Conservation (phyloP, 2,329 filamentous ascomycete genomes). For the Penicillium sp. region DNA sequence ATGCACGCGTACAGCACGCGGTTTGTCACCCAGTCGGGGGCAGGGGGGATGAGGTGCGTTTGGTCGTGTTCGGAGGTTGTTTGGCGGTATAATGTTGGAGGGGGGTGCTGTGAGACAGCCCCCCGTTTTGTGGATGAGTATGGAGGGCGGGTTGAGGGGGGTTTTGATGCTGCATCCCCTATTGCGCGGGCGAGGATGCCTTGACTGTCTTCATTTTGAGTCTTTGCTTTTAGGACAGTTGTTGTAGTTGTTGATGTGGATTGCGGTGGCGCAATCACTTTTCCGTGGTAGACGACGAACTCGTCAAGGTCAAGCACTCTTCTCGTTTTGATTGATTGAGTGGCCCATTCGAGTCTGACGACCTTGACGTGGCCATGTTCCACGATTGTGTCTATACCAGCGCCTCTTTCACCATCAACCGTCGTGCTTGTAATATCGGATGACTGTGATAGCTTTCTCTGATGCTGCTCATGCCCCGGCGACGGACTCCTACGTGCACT, state of each 20-base stretch:
- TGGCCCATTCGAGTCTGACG: constrained; percentile 53
- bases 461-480: constrained; percentile 19
- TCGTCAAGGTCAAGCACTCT: constrained; percentile 43
- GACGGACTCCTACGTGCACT: background rate
- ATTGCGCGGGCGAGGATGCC: constrained; percentile 41
- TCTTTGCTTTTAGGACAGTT: background rate
- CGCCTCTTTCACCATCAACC: background rate
- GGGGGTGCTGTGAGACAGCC: constrained; percentile 21
- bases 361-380: constrained; percentile 43
- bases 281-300: constrained; percentile 52
- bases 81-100: constrained; percentile 56
- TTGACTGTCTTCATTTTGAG: background rate
- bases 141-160: background rate
- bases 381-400: background rate
- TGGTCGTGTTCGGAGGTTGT: constrained; percentile 77
- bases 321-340: constrained; percentile 43
- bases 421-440: background rate
- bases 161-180: constrained; percentile 38
- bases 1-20: constrained; percentile 73
- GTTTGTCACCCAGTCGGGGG: constrained; percentile 66
- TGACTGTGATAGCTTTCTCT: constrained; percentile 10
- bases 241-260: background rate
- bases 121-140: constrained; percentile 16
- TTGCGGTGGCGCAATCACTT: constrained; percentile 35
- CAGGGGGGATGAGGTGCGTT: constrained; percentile 53